phyloP scores from a whole-genome alignment of 768 basidiomycete species.

The Megacollybia marginata region DNA sequence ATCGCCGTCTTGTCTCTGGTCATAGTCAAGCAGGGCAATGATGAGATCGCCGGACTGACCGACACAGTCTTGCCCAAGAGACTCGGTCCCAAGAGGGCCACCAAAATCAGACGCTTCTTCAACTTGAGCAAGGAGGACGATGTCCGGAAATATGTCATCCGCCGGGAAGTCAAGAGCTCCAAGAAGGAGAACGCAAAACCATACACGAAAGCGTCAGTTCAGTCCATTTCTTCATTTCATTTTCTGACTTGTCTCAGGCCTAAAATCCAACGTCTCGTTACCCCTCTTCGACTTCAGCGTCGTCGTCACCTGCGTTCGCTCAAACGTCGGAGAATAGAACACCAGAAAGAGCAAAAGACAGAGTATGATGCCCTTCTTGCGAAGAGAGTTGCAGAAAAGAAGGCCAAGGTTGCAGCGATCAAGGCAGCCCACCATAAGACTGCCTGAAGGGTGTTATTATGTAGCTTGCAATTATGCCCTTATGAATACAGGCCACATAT shows the following conservation, averaged over 20 bases:
- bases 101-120: slow-evolving; percentile 97
- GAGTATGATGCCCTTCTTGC: slow-evolving; percentile 60
- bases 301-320: slow-evolving; percentile 87
- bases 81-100: slow-evolving; percentile 94
- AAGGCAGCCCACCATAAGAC: slow-evolving; percentile 78
- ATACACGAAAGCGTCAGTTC: slow-evolving; percentile 90
- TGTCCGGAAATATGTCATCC: slow-evolving; percentile 94
- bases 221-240: not conserved
- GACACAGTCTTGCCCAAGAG: slow-evolving; percentile 91
- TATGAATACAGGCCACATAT: too few species aligned
- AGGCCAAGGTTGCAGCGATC: slow-evolving; percentile 82
- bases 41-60: slow-evolving; percentile 85
- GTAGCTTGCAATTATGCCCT: too few species aligned
- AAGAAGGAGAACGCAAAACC: slow-evolving; percentile 92
- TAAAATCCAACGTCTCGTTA: slow-evolving; percentile 96
- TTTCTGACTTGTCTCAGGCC: slow-evolving; percentile 41
- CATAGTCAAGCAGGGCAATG: slow-evolving; percentile 94
- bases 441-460: slow-evolving; percentile 8
- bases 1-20: slow-evolving; percentile 91
- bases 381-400: slow-evolving; percentile 69
- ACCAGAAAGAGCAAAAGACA: slow-evolving; percentile 90
- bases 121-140: slow-evolving; percentile 97
- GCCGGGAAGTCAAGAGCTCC: slow-evolving; percentile 79
- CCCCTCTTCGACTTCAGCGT: slow-evolving; percentile 91
- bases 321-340: slow-evolving; percentile 81